These are phyloP conservation scores for Triticum monococcum DNA, from an alignment of 176 grass and related monocot genomes.

Conservation along the genomic window DNA sequence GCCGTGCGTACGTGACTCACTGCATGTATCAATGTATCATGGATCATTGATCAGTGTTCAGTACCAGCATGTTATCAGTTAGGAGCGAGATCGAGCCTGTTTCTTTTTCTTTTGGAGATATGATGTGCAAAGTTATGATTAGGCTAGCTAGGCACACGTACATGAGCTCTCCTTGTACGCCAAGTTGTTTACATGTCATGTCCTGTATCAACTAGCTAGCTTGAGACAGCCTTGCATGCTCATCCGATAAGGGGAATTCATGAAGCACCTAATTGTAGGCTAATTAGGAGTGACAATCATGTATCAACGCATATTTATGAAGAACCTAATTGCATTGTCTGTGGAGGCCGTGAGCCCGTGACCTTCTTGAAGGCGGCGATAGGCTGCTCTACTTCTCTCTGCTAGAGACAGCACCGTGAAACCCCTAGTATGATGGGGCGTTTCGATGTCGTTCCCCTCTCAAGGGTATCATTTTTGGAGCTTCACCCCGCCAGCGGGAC, in stretches of 20 bases:
- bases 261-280: not conserved
- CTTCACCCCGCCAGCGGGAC: too few species aligned
- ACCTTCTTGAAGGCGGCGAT: too few species aligned
- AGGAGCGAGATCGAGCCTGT: not conserved
- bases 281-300: not conserved
- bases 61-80: not conserved
- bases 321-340: not conserved
- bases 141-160: not conserved
- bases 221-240: not conserved
- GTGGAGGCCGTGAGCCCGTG: too few species aligned
- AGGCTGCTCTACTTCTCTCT: too few species aligned
- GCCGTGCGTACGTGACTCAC: not conserved
- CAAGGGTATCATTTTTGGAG: too few species aligned
- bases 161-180: not conserved
- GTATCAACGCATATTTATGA: not conserved
- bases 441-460: too few species aligned
- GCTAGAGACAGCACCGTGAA: too few species aligned
- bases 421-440: too few species aligned
- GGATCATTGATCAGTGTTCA: not conserved
- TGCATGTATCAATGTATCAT: not conserved
- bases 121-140: not conserved
- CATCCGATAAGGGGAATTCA: not conserved
- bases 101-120: not conserved
- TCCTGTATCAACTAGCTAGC: constrained; percentile 20
- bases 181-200: constrained; percentile 26